Evolutionary conservation across 176 grass and related monocot species (phyloP).

Genomic region (Eremochloa ophiuroides): DNA sequence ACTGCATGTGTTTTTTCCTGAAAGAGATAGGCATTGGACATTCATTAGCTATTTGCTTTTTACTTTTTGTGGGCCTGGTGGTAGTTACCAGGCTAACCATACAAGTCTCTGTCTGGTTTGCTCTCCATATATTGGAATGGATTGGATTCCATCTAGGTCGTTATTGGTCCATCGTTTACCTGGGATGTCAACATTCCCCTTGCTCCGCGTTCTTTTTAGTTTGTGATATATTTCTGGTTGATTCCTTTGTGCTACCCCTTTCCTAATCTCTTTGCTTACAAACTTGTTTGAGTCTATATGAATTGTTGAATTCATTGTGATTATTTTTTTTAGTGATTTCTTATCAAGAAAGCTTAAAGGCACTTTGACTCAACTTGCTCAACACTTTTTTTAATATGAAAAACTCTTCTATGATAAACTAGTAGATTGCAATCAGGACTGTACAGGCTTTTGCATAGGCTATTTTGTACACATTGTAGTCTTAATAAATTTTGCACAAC

Average conservation of each 20-base stretch:
- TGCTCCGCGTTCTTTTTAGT: not conserved
- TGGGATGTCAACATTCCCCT: constrained; percentile 22
- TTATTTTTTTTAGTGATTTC: not conserved
- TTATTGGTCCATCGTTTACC: constrained; percentile 35
- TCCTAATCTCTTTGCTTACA: not conserved
- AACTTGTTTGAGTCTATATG: not conserved
- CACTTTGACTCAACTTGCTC: not conserved
- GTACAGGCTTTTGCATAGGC: not conserved
- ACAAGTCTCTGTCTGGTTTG: constrained; percentile 30
- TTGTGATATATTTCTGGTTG: constrained; percentile 16
- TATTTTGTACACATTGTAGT: not conserved
- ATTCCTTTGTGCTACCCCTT: not conserved
- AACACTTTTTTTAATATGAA: not conserved
- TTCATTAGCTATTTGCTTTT: constrained; percentile 20
- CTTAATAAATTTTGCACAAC: not conserved
- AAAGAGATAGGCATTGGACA: constrained; percentile 16
- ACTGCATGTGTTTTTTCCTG: constrained; percentile 21
- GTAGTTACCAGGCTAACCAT: constrained; percentile 23
- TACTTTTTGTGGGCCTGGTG: constrained; percentile 2
- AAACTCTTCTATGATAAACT: not conserved
- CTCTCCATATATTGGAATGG: constrained; percentile 33
- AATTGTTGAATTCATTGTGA: not conserved
- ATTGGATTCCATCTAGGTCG: constrained; percentile 23
- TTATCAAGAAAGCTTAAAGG: not conserved
- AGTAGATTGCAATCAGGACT: not conserved